A percentile compares a stretch with the other conserved stretches of the same genome.
Conservation (phyloP, 2,329 filamentous ascomycete species). For the Fusarium albosuccineum region DNA sequence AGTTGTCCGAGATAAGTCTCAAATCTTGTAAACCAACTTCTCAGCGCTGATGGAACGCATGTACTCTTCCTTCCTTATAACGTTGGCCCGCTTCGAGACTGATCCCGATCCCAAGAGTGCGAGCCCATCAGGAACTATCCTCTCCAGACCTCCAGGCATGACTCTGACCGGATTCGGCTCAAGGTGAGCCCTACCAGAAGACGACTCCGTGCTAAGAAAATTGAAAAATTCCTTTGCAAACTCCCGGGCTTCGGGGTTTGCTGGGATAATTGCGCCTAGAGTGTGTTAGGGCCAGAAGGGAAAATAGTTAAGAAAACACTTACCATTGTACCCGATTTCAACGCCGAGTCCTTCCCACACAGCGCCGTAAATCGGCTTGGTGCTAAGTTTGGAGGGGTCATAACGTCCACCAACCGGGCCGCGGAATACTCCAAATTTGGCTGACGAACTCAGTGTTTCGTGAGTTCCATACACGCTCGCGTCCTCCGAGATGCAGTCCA, state of each 20-base stretch:
- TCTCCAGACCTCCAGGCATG: constrained; percentile 50
- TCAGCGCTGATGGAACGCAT: constrained; percentile 57
- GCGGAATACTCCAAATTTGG: constrained; percentile 45
- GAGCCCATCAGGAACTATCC: constrained; percentile 47
- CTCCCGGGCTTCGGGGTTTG: constrained; percentile 38
- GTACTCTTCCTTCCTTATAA: constrained; percentile 43
- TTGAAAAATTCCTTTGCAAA: constrained; percentile 54
- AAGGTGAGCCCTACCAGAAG: constrained; percentile 18
- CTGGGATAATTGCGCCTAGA: constrained; percentile 25
- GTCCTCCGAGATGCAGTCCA: constrained; percentile 57
- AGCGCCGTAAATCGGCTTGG: constrained; percentile 55
- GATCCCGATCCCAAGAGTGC: constrained; percentile 39
- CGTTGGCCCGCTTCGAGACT: constrained; percentile 42
- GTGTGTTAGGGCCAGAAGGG: neutral
- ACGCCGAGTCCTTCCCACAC: constrained; percentile 59
- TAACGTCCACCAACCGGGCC: constrained; percentile 41
- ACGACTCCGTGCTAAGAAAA: constrained; percentile 44
- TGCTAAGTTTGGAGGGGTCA: constrained; percentile 36
- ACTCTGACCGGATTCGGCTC: constrained; percentile 48
- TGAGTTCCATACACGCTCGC: constrained; percentile 49
- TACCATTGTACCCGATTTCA: constrained; percentile 54
- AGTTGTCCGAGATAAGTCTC: neutral
- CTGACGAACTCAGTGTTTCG: constrained; percentile 44
- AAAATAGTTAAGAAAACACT: constrained; percentile 5
- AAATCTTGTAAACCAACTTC: constrained; percentile 51